Conservation (phyloP, 257 asterid species). For the Nicotiana benthamiana region DNA sequence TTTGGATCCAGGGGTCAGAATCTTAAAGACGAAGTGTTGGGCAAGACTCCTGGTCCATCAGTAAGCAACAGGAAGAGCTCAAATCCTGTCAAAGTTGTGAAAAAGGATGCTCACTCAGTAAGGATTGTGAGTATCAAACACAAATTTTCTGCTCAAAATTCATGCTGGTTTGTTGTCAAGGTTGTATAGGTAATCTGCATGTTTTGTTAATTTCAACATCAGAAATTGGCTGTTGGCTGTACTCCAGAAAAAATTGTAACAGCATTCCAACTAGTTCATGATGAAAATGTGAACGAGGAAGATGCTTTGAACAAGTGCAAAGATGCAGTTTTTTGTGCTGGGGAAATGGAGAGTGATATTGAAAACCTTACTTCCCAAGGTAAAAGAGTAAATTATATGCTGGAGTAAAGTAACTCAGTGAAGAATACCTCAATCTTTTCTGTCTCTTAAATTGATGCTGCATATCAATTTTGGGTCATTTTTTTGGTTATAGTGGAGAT, state of each 20-base stretch:
- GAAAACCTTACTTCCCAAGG: conserved; percentile 58
- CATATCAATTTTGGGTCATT: neutral
- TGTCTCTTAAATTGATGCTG: neutral
- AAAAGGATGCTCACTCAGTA: conserved; percentile 71
- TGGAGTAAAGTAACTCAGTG: conserved; percentile 2
- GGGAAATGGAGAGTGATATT: conserved; percentile 62
- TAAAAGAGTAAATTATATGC: conserved; percentile 21
- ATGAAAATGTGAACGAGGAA: conserved; percentile 65
- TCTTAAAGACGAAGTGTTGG: conserved; percentile 69
- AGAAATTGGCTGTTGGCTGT: conserved; percentile 89
- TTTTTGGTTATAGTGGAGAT: neutral
- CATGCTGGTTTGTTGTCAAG: conserved; percentile 6
- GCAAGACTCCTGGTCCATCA: conserved; percentile 44
- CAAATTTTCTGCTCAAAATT: conserved; percentile 6
- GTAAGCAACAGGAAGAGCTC: conserved; percentile 35
- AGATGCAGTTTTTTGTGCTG: conserved; percentile 43
- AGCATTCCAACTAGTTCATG: conserved; percentile 67
- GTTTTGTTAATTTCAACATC: conserved; percentile 17
- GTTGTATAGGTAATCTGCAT: conserved; percentile 7
- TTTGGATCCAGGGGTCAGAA: conserved; percentile 91
- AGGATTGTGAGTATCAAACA: conserved; percentile 57
- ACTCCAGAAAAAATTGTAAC: conserved; percentile 74
- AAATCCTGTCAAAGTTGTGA: conserved; percentile 72
- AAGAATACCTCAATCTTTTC: conserved; percentile 3
- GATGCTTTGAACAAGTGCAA: conserved; percentile 47